Percentiles rank a stretch among this genome's conserved stretches.
Evolutionary conservation across 306 rosid genomes (phyloP).

Genomic region (Ammopiptanthus mongolicus): DNA sequence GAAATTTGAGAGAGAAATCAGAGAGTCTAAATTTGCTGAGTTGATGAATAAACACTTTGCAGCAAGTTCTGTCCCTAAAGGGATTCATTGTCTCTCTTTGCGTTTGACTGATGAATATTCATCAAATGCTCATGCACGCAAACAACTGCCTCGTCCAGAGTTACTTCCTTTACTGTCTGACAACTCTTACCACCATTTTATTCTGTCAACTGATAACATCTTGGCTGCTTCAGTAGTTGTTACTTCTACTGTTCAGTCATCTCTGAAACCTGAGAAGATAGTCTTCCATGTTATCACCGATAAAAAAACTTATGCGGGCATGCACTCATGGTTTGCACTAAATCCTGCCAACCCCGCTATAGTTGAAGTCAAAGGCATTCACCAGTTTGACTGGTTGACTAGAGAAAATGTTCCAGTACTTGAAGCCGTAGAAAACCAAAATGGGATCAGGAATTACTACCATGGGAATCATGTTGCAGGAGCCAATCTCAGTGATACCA

Average conservation of each 20-base stretch:
- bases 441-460: conserved; percentile 86
- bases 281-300: conserved; percentile 98
- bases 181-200: conserved; percentile 86
- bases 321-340: conserved; percentile 99
- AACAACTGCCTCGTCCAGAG: conserved; percentile 94
- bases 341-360: conserved; percentile 84
- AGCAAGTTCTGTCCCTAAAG: conserved; percentile 93
- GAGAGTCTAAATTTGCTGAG: conserved; percentile 89
- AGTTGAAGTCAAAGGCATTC: conserved; percentile 92
- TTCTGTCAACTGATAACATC: conserved; percentile 88
- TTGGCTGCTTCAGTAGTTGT: conserved; percentile 98
- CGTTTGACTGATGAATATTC: conserved; percentile 99
- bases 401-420: conserved; percentile 98
- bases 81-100: conserved; percentile 92
- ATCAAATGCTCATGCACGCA: conserved; percentile 96
- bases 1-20: conserved; percentile 84
- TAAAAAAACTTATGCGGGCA: conserved; percentile 95
- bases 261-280: conserved; percentile 76
- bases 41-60: conserved; percentile 96
- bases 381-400: conserved; percentile 99
- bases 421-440: conserved; percentile 95
- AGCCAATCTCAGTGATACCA: conserved; percentile 81
- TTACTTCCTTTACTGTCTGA: conserved; percentile 89
- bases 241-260: conserved; percentile 82
- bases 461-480: conserved; percentile 91